These are phyloP conservation scores for Phycomyces blakesleeanus DNA, from an alignment of 192 early-diverging fungal genomes.

Conservation along the genomic window DNA sequence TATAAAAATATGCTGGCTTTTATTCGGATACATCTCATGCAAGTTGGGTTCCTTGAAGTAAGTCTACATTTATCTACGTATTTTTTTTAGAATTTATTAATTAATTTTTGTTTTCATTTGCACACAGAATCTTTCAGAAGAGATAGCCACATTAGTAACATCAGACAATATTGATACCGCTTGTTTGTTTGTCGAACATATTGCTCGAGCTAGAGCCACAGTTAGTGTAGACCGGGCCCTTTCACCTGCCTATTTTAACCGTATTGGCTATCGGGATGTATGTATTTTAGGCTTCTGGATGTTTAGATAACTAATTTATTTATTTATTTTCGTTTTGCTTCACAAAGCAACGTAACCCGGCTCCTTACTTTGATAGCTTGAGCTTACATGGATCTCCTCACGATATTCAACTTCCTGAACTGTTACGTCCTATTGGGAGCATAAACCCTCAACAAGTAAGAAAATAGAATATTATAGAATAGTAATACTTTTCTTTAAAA, in stretches of 20 bases:
- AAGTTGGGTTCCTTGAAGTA: conserved; percentile 72
- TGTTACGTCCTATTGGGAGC: conserved; percentile 12
- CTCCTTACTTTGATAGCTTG: conserved; percentile 79
- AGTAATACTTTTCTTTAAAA: too few relatives aligned
- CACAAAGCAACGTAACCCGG: conserved; percentile 1
- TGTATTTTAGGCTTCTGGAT: conserved; percentile 64
- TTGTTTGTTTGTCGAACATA: conserved; percentile 88
- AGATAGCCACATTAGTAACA: conserved; percentile 78
- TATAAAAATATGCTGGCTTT: conserved; percentile 73
- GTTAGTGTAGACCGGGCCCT: conserved; percentile 82
- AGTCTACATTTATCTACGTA: neutral
- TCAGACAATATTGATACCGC: conserved; percentile 91
- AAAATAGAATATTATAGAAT: too few relatives aligned
- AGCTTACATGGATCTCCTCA: conserved; percentile 13
- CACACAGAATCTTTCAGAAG: conserved; percentile 66
- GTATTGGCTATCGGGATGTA: conserved; percentile 79
- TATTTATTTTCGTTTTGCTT: neutral
- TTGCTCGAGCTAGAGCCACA: conserved; percentile 89
- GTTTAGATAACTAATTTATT: conserved; percentile 25
- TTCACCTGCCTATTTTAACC: conserved; percentile 58
- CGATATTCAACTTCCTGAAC: conserved; percentile 15
- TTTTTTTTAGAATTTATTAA: neutral
- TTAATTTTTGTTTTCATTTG: conserved; percentile 9
- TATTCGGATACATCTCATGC: conserved; percentile 59
- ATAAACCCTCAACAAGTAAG: conserved; percentile 13